Percentiles rank a stretch among this genome's conserved stretches.
These are phyloP conservation scores for Xanthoceras sorbifolium DNA, from an alignment of 345 rosid species.

Conservation along the genomic window DNA sequence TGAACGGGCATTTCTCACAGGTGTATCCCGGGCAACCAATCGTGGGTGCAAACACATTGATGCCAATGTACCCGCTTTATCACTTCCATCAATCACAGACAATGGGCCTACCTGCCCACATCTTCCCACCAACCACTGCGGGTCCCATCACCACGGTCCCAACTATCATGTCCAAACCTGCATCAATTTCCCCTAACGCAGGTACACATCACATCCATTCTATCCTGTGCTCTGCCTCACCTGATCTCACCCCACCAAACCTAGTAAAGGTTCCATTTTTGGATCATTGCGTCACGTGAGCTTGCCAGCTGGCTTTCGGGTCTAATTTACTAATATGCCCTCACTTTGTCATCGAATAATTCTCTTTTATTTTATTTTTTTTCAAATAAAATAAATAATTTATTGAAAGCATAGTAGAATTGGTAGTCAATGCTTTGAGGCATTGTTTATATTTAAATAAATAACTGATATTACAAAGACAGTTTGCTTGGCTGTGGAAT, in stretches of 20 bases:
- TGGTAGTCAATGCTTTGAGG: not conserved
- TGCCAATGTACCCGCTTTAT: constrained; percentile 82
- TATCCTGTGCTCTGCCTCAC: constrained; percentile 16
- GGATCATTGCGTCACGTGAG: constrained; percentile 64
- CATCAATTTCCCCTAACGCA: constrained; percentile 50
- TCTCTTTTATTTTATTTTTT: constrained; percentile 12
- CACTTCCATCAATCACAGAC: constrained; percentile 73
- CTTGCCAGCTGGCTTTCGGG: constrained; percentile 37
- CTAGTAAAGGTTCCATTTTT: too few species aligned
- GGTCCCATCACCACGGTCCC: constrained; percentile 49
- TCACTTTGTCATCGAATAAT: not conserved
- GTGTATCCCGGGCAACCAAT: constrained; percentile 71
- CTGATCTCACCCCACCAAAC: constrained; percentile 22
- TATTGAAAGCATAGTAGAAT: not conserved
- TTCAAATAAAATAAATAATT: too few species aligned
- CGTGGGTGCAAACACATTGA: constrained; percentile 69
- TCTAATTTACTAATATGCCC: constrained; percentile 13
- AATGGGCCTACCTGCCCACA: constrained; percentile 74
- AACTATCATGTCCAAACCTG: constrained; percentile 53
- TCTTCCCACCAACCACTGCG: constrained; percentile 45
- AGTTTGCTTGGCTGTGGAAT: constrained; percentile 75
- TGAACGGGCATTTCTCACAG: constrained; percentile 68
- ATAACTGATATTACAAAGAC: constrained; percentile 55
- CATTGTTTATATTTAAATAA: not conserved
- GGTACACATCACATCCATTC: constrained; percentile 39